Base-by-base conservation (phyloP, 768 basidiomycete genomes). In the Russula earlei region DNA sequence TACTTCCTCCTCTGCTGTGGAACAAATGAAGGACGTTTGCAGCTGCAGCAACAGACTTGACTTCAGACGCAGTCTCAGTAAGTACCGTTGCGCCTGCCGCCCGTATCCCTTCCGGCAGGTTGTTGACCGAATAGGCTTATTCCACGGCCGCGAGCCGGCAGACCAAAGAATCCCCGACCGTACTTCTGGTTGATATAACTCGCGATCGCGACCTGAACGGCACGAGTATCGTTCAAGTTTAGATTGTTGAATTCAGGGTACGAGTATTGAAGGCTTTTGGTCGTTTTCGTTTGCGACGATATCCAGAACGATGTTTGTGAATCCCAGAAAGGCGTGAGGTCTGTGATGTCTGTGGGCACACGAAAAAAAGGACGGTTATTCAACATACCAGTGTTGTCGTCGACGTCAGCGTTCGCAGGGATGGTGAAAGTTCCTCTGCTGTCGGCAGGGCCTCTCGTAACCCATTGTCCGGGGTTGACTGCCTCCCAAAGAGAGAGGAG, bases 171-270 rank as follows among this genome's bases (percentile, higher is more conserved):
- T n/a, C 36, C n/a, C 8, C 33, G 48, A 15, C 56, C 69, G 54
- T 74, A 76, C 25, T 75, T 68, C 49, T 64, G 56, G 52, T 71
- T 69, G 22, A 77, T 68, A 12, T 62, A 63, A 14, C 62, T 46
- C 19, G 64, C 62, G 46, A 77, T 74, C 12, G 67, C 71, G 8
- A 41, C 46, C 37, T 57, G 27, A 20, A 74, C 68, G 4, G 65
- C 64, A 4, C 22, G 40, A n/a, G 62, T 38, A 50, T 72, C 62
- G 9, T 57, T 61, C 54, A 66, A 44, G 42, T 72, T 64, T 25
- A 75, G 67, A 11, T 66, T 66, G 41, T 73, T 72, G 63, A 79
- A 77, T 27, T 78, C 78, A n/a, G 77, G 77, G 60, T 79, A 79
- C 2, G 74, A 70, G 60, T 79, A 80, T 27, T 71, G 68, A 12